A percentile compares a stretch with the other conserved stretches of the same genome.
Conservation (phyloP, 768 basidiomycete species). For the Leccinum broughii region DNA sequence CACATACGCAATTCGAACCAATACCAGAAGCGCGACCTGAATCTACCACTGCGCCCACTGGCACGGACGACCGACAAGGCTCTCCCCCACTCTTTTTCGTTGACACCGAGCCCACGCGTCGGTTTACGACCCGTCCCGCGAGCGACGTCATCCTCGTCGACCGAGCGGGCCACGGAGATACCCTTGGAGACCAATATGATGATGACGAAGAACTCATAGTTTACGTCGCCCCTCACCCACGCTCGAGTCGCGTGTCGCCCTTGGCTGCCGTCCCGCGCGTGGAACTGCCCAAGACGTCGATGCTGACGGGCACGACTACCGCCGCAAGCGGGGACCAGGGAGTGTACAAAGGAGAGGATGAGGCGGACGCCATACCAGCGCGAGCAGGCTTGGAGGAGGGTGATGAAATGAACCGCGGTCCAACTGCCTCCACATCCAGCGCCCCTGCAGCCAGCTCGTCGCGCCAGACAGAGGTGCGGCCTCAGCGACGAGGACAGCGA, state of each 20-base stretch:
- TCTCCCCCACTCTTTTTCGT: slow-evolving; percentile 33
- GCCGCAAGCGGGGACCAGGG: not conserved
- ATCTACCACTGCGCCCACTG: not conserved
- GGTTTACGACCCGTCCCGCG: slow-evolving; percentile 1
- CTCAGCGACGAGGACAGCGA: slow-evolving; percentile 18
- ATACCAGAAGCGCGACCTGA: not conserved
- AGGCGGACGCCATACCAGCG: not conserved
- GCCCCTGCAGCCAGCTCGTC: slow-evolving; percentile 19
- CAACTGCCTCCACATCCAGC: slow-evolving; percentile 4
- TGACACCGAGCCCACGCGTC: slow-evolving; percentile 39
- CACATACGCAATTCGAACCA: not conserved
- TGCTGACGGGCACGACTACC: slow-evolving; percentile 24
- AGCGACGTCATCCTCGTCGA: slow-evolving; percentile 29
- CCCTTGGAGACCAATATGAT: slow-evolving; percentile 23
- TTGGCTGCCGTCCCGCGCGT: slow-evolving; percentile 13
- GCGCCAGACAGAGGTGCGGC: slow-evolving; percentile 26
- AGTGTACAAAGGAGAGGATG: not conserved
- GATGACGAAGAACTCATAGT: slow-evolving; percentile 70
- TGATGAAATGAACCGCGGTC: slow-evolving; percentile 14
- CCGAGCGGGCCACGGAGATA: slow-evolving; percentile 15
- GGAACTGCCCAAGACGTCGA: slow-evolving; percentile 23
- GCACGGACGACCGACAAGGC: not conserved
- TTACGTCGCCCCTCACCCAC: slow-evolving; percentile 75
- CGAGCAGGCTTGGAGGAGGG: not conserved
- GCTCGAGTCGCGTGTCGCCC: slow-evolving; percentile 28